phyloP scores from a whole-genome alignment of 495 filamentous ascomycete species.

The Beverwykella pulmonaria region DNA sequence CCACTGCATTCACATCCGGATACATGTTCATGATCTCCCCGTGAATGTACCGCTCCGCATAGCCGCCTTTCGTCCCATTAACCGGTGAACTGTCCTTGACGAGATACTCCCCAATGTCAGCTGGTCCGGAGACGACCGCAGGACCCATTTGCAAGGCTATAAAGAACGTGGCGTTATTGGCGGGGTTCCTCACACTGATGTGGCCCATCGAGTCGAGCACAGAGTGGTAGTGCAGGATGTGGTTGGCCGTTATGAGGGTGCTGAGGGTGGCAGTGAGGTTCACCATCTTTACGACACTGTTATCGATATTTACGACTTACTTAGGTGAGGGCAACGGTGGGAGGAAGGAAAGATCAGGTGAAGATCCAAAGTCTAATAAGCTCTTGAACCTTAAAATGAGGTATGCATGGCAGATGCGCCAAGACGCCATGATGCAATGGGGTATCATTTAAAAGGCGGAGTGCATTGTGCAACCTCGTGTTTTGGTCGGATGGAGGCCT shows the following conservation, averaged over 20 bases:
- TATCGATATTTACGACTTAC: background rate
- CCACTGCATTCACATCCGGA: constrained; percentile 46
- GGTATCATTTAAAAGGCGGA: too few relatives aligned
- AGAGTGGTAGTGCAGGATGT: constrained; percentile 47
- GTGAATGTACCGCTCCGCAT: constrained; percentile 42
- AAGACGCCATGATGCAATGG: constrained; percentile 1
- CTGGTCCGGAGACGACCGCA: constrained; percentile 33
- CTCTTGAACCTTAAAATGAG: too few relatives aligned
- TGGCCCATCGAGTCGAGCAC: constrained; percentile 54
- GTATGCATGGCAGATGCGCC: background rate
- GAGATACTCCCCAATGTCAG: constrained; percentile 40
- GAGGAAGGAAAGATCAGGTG: background rate
- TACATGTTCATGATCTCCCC: constrained; percentile 52
- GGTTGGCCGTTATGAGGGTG: constrained; percentile 46
- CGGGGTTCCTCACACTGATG: constrained; percentile 40
- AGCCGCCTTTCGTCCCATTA: constrained; percentile 26
- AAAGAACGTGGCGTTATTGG: constrained; percentile 39
- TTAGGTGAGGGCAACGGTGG: background rate
- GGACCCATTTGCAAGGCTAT: constrained; percentile 37
- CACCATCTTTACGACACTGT: constrained; percentile 4
- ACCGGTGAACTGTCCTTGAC: constrained; percentile 35
- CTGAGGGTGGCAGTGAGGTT: constrained; percentile 35
- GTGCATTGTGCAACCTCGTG: too few relatives aligned
- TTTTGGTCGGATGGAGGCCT: too few relatives aligned
- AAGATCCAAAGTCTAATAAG: background rate